Evolutionary conservation across 2,329 filamentous ascomycete genomes (phyloP).

Genomic region (Stagonosporopsis chrysanthemi): DNA sequence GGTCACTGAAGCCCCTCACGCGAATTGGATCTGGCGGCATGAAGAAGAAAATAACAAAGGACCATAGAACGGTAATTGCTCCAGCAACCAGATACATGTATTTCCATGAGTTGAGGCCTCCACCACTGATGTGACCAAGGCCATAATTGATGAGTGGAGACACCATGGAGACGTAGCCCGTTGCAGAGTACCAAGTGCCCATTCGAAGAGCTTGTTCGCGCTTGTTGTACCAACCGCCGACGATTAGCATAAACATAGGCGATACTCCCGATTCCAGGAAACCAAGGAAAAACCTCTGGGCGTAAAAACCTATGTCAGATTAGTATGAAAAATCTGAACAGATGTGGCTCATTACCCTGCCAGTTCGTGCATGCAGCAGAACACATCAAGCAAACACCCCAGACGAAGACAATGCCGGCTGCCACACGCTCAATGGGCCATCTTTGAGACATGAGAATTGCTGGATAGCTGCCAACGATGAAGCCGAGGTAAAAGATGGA

Average conservation of each 20-base stretch:
- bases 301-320: conserved; percentile 50
- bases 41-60: conserved; percentile 46
- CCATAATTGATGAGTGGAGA: conserved; percentile 43
- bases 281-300: conserved; percentile 61
- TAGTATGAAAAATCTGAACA: not conserved
- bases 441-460: conserved; percentile 54
- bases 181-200: conserved; percentile 70
- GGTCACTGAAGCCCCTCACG: conserved; percentile 45
- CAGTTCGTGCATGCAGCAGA: conserved; percentile 54
- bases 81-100: conserved; percentile 46
- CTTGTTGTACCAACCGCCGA: conserved; percentile 59
- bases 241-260: conserved; percentile 57
- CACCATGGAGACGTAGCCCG: conserved; percentile 40
- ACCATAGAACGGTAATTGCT: conserved; percentile 36
- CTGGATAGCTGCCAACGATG: conserved; percentile 58
- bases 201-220: conserved; percentile 68
- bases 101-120: conserved; percentile 34
- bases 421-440: conserved; percentile 59
- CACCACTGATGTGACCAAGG: conserved; percentile 40
- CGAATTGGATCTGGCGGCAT: conserved; percentile 54
- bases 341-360: conserved; percentile 28
- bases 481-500: conserved; percentile 57
- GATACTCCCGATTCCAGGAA: conserved; percentile 63
- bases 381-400: conserved; percentile 54
- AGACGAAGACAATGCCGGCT: conserved; percentile 49